Conservation (phyloP, 176 grass and related monocot species). For the Aegilops bicornis region DNA sequence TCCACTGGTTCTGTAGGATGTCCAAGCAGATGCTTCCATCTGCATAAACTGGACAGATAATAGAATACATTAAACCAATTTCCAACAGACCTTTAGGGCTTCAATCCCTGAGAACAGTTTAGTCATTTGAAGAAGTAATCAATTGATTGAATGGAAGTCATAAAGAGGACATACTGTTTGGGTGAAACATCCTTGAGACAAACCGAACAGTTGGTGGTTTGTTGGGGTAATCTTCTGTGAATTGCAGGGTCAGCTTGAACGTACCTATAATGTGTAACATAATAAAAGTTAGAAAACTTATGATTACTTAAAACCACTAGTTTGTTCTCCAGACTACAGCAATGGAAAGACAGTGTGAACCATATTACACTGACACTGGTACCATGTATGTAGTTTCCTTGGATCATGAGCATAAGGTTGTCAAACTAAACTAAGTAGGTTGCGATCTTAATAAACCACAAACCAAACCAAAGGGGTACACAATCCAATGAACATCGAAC, state of each 20-base stretch:
- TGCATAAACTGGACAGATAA: slow-evolving; percentile 64
- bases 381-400: not conserved
- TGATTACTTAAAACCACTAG: not conserved
- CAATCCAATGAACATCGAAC: not conserved
- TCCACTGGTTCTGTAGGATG: slow-evolving; percentile 98
- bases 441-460: not conserved
- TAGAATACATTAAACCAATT: not conserved
- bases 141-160: not conserved
- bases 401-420: not conserved
- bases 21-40: slow-evolving; percentile 99
- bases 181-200: slow-evolving; percentile 97
- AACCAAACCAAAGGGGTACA: not conserved
- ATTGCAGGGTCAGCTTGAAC: slow-evolving; percentile 91
- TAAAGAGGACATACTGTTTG: slow-evolving; percentile 67
- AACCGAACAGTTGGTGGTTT: slow-evolving; percentile 89
- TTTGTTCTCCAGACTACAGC: not conserved
- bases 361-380: not conserved
- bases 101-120: not conserved
- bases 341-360: not conserved
- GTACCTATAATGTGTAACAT: slow-evolving; percentile 51
- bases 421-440: not conserved
- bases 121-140: not conserved
- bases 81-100: not conserved
- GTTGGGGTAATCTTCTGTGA: slow-evolving; percentile 96
- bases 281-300: slow-evolving; percentile 17